Conservation (phyloP, 257 asterid species). For the Ehretia macrophylla region DNA sequence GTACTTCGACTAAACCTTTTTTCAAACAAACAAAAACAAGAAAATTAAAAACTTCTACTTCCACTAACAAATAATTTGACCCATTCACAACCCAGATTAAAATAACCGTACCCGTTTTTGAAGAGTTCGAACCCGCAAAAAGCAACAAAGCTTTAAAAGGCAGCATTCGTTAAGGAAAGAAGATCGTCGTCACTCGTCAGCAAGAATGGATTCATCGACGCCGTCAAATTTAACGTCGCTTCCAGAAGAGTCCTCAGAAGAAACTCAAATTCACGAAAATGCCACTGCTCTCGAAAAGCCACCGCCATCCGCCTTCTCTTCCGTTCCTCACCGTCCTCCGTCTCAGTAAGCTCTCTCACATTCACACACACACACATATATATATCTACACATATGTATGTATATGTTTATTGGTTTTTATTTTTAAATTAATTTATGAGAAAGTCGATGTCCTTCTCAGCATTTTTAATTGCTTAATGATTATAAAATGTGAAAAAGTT, state of each 20-base stretch:
- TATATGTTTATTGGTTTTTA: no score
- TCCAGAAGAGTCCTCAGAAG: conserved; percentile 52
- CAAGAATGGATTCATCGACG: conserved; percentile 18
- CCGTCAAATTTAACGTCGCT: conserved; percentile 54
- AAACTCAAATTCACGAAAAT: conserved; percentile 27
- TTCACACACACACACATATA: conserved; percentile 1
- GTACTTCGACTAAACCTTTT: no score
- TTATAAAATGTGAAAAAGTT: no score
- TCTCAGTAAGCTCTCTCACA: conserved; percentile 42
- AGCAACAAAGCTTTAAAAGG: background rate
- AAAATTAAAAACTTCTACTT: no score
- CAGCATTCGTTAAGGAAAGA: background rate
- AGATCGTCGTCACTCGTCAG: no score
- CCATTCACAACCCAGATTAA: no score
- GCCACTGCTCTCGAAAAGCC: conserved; percentile 18
- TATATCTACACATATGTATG: background rate
- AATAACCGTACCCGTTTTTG: background rate
- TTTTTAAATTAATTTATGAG: background rate
- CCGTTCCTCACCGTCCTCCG: conserved; percentile 73
- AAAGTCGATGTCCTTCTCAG: background rate
- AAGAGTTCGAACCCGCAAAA: background rate
- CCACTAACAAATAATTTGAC: no score
- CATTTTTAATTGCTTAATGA: background rate
- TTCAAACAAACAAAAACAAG: no score
- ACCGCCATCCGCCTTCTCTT: conserved; percentile 62